phyloP scores from a whole-genome alignment of 208 protist species.

The Crithidia fasciculata region DNA sequence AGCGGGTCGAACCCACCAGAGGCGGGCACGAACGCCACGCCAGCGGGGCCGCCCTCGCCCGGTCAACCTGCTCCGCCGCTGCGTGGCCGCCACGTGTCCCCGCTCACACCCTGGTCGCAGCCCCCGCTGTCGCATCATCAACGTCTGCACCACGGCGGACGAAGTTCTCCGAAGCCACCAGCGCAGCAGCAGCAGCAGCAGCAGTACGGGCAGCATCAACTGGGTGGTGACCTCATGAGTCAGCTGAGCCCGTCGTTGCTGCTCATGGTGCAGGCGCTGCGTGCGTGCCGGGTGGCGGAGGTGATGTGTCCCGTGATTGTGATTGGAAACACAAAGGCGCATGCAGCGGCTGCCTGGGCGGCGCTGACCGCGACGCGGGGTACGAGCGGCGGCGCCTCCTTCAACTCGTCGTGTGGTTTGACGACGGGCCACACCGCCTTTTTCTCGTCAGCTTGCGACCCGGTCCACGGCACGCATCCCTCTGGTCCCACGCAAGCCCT shows the following conservation, averaged over 20 bases:
- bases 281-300: constrained; percentile 16
- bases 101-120: constrained; percentile 3
- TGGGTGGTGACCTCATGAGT: constrained; percentile 10
- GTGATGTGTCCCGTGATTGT: constrained; percentile 35
- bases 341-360: constrained; percentile 10
- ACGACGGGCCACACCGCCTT: not conserved
- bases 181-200: not conserved
- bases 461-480: not conserved
- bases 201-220: no score
- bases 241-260: constrained; percentile 29
- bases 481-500: not conserved
- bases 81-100: not conserved
- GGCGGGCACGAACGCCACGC: not conserved
- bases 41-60: no score
- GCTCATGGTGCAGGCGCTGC: constrained; percentile 26
- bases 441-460: constrained; percentile 1
- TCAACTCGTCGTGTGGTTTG: constrained; percentile 1
- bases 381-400: not conserved
- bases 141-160: not conserved
- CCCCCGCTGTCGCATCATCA: not conserved
- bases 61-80: not conserved
- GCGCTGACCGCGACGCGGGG: constrained; percentile 10
- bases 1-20: not conserved
- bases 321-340: constrained; percentile 9
- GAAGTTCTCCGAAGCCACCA: not conserved